Evolutionary conservation across 2,329 filamentous ascomycete species (phyloP).

Genomic region (Monosporascus cannonballus): DNA sequence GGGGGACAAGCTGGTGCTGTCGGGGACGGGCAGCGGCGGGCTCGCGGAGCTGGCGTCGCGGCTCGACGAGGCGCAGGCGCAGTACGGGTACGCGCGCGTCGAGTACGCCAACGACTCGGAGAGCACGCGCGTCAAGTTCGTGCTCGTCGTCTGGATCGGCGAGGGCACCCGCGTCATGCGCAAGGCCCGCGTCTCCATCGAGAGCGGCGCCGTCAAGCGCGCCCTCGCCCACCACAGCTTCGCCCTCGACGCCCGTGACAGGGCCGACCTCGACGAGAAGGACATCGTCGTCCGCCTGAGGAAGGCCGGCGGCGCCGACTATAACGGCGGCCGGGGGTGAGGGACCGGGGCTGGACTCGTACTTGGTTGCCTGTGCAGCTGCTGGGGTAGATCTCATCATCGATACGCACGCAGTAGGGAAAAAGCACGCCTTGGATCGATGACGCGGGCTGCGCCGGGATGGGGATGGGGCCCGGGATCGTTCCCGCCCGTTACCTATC

Average conservation of each 20-base stretch:
- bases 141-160: conserved; percentile 63
- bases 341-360: not conserved
- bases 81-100: conserved; percentile 61
- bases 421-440: no score
- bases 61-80: conserved; percentile 54
- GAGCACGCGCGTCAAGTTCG: conserved; percentile 63
- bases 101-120: conserved; percentile 69
- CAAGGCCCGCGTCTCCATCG: conserved; percentile 62
- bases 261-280: conserved; percentile 52
- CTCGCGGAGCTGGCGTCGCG: conserved; percentile 49
- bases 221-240: conserved; percentile 60
- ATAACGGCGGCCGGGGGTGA: conserved; percentile 59
- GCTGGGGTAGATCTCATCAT: not conserved
- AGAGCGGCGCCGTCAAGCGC: conserved; percentile 59
- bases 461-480: no score
- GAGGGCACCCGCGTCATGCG: conserved; percentile 61
- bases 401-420: no score
- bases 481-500: no score
- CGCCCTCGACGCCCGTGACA: conserved; percentile 55
- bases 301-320: conserved; percentile 64
- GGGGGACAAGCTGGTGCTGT: conserved; percentile 51
- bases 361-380: not conserved
- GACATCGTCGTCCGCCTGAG: conserved; percentile 56
- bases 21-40: conserved; percentile 53
- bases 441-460: no score